A percentile compares a stretch with the other conserved stretches of the same genome.
These are phyloP conservation scores for Isatis lusitanica DNA, from an alignment of 441 rosid genomes.

Conservation along the genomic window DNA sequence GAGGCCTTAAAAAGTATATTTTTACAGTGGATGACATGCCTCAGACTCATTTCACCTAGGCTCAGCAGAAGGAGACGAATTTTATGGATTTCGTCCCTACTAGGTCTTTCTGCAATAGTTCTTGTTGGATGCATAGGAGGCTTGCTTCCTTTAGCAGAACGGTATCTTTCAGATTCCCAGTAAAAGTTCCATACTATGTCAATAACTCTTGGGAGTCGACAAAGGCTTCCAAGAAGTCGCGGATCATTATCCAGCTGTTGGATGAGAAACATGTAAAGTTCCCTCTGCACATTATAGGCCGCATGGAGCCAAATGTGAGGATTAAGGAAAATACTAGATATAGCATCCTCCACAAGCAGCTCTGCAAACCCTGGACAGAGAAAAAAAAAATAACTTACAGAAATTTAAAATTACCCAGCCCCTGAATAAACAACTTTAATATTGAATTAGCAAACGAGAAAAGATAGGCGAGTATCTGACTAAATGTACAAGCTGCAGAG, in stretches of 20 bases:
- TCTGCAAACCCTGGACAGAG: conserved; percentile 70
- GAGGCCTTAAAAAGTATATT: conserved; percentile 18
- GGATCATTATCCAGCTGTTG: conserved; percentile 93
- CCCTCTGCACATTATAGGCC: conserved; percentile 87
- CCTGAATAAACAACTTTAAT: neutral
- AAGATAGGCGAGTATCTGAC: conserved; percentile 1
- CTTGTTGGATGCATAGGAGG: conserved; percentile 78
- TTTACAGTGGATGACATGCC: conserved; percentile 52
- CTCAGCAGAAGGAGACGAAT: conserved; percentile 93
- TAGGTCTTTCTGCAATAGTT: conserved; percentile 80
- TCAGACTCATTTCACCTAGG: conserved; percentile 98
- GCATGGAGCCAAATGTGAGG: conserved; percentile 92
- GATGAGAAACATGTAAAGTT: conserved; percentile 91
- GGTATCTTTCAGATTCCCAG: conserved; percentile 82
- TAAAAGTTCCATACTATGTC: conserved; percentile 84
- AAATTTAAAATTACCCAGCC: conserved; percentile 1
- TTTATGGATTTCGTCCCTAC: conserved; percentile 85
- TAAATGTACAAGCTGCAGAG: neutral
- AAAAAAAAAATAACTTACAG: neutral
- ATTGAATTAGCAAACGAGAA: neutral
- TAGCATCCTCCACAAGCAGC: conserved; percentile 83
- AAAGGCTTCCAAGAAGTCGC: conserved; percentile 72
- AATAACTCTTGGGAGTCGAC: conserved; percentile 81
- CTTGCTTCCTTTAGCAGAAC: conserved; percentile 70
- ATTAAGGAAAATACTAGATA: conserved; percentile 88